Evolutionary conservation across 2,329 filamentous ascomycete genomes (phyloP).

Genomic region (Fusarium agapanthi): DNA sequence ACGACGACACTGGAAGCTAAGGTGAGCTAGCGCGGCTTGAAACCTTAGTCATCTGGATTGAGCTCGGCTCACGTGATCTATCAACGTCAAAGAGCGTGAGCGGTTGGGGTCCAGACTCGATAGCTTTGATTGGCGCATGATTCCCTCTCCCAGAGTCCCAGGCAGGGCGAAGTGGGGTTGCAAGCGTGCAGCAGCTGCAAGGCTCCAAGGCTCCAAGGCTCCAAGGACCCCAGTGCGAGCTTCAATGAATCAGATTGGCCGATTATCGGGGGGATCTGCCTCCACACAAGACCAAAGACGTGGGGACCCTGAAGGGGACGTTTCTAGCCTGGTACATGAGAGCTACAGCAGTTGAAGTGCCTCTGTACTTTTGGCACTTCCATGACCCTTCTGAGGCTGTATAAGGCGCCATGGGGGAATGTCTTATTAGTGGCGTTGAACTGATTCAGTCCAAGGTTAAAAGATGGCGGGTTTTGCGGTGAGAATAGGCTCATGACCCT

Average conservation of each 20-base stretch:
- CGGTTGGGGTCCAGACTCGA: neutral
- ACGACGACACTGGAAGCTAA: constrained; percentile 42
- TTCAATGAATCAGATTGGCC: constrained; percentile 31
- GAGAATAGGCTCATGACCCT: constrained; percentile 29
- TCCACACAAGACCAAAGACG: constrained; percentile 20
- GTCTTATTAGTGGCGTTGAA: constrained; percentile 20
- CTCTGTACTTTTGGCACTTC: constrained; percentile 20
- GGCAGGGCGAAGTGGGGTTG: constrained; percentile 23
- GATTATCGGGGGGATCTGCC: constrained; percentile 23
- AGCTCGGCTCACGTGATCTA: constrained; percentile 26
- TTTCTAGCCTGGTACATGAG: constrained; percentile 18
- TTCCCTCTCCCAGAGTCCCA: neutral
- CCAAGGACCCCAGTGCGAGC: constrained; percentile 13
- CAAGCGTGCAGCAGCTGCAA: constrained; percentile 18
- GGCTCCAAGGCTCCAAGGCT: constrained; percentile 36
- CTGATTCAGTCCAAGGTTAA: constrained; percentile 1
- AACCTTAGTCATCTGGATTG: constrained; percentile 36
- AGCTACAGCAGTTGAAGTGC: constrained; percentile 18
- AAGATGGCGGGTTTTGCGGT: constrained; percentile 23
- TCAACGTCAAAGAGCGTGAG: constrained; percentile 1
- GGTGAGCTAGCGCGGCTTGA: constrained; percentile 25
- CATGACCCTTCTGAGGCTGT: constrained; percentile 21
- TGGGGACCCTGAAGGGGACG: constrained; percentile 33
- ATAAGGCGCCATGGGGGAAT: neutral
- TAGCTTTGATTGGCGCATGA: constrained; percentile 31